Evolutionary conservation across 768 basidiomycete species (phyloP).

Genomic region (Termitomyces sp.): DNA sequence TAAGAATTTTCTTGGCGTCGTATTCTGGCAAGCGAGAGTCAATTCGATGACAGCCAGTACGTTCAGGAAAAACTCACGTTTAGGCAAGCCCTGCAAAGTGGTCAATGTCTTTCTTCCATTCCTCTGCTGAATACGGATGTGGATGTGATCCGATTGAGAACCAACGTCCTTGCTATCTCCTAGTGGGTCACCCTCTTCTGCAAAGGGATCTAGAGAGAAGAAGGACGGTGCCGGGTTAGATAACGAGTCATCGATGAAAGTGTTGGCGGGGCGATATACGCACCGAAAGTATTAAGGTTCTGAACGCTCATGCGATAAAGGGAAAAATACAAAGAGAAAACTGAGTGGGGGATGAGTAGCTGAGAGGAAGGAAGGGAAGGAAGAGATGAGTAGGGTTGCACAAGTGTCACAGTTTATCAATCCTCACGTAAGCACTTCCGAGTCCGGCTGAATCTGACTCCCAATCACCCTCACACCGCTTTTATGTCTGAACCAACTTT

Average conservation of each 20-base stretch:
- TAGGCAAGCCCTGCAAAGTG: slow-evolving; percentile 92
- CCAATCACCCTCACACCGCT: slow-evolving; percentile 14
- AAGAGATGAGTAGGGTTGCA: slow-evolving; percentile 12
- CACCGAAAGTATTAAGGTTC: slow-evolving; percentile 84
- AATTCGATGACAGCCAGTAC: background rate
- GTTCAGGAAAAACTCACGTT: slow-evolving; percentile 49
- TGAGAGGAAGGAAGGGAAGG: slow-evolving; percentile 26
- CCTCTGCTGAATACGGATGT: slow-evolving; percentile 97
- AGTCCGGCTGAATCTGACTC: slow-evolving; percentile 4
- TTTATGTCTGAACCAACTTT: slow-evolving; percentile 19
- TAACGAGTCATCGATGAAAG: slow-evolving; percentile 18
- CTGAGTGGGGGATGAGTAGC: slow-evolving; percentile 40
- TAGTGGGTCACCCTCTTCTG: slow-evolving; percentile 88
- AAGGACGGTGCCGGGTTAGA: slow-evolving; percentile 9
- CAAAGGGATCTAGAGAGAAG: slow-evolving; percentile 78
- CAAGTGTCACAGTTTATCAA: slow-evolving; percentile 20
- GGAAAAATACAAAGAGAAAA: slow-evolving; percentile 36
- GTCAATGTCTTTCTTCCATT: slow-evolving; percentile 99
- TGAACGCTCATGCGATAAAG: slow-evolving; percentile 91
- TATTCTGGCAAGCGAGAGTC: slow-evolving; percentile 57
- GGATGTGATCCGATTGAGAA: slow-evolving; percentile 81
- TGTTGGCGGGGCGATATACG: slow-evolving; percentile 20
- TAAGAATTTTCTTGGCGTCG: slow-evolving; percentile 96
- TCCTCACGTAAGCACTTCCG: slow-evolving; percentile 20
- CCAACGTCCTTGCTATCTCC: slow-evolving; percentile 72